Base-by-base conservation (phyloP, 345 rosid genomes). In the Acer saccharum region DNA sequence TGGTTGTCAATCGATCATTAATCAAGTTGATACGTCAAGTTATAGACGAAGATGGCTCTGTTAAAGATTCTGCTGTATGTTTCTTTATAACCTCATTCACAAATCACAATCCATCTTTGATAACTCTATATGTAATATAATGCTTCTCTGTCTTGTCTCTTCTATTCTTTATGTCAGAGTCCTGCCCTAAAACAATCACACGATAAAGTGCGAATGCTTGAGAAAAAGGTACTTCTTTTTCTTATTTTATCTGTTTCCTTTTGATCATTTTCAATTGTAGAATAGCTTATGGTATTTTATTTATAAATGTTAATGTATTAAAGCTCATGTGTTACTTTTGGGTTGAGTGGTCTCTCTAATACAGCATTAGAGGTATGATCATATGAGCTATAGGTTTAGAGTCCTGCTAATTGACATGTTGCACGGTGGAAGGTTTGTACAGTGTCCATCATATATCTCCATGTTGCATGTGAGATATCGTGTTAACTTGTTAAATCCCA, bases 31-130 rank as follows among this genome's bases (percentile, higher is more conserved):
- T 95, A 80, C 87, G 83, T 71, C 90, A 83, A 83, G 87, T 88
- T 79, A 81, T 95, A 54, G 97, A 92, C 70, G 93, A 83, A 83
- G 93, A 93, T 85, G 98, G 97, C 65, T 81, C 87, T 64, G 88
- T 92, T 72, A 93, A 90, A 83, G 95, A 95, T 83, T 91, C 98
- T 1, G 97, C 98, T 67, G 98, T 93, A 81, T 77, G 94, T 84
- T 82, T 66, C 78, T 80, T 75, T 75, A 4, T 78, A 4, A 20
- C 67, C n/a, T n/a, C 9, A 0, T 25, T 54, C 52, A n/a, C 62
- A 44, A 71, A 32, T 54, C 52, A 25, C 62, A 44, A 71, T 71
- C 67, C 16, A 7, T 23, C 54, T 72, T 29, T 62, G 18, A 29
- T 41, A 25, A 25, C 41, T 16, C 39, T 39, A n/a, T 39, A 35